phyloP scores from a whole-genome alignment of 2,329 filamentous ascomycete genomes.

The Dryadomyces quercus-mongolicae region DNA sequence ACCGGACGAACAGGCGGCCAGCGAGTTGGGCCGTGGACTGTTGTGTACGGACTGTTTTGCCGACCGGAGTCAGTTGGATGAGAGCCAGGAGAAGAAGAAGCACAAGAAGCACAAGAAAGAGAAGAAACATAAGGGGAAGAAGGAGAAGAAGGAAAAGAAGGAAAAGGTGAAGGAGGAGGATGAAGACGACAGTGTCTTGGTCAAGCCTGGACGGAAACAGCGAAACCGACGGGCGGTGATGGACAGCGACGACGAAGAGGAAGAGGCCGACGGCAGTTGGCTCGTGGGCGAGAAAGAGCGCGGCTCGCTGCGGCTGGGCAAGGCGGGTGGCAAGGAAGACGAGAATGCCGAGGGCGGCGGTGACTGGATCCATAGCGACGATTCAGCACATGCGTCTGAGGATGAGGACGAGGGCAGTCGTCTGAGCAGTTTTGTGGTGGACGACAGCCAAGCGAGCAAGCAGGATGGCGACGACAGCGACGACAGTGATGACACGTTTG shows the following conservation, averaged over 20 bases:
- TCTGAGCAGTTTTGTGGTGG: slow-evolving; percentile 41
- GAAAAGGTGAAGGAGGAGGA: slow-evolving; percentile 25
- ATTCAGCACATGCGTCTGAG: slow-evolving; percentile 47
- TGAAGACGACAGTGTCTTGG: slow-evolving; percentile 4
- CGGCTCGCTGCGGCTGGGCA: slow-evolving; percentile 49
- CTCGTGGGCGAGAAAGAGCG: slow-evolving; percentile 59
- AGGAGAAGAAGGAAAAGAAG: slow-evolving; percentile 20
- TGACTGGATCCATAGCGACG: slow-evolving; percentile 62
- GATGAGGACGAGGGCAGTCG: slow-evolving; percentile 41
- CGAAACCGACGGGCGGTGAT: slow-evolving; percentile 45
- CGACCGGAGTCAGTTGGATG: slow-evolving; percentile 43
- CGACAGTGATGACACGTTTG: slow-evolving; percentile 13
- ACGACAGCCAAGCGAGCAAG: slow-evolving; percentile 27
- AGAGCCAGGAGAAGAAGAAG: slow-evolving; percentile 20
- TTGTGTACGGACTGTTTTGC: slow-evolving; percentile 62
- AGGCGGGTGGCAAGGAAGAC: slow-evolving; percentile 69
- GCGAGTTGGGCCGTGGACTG: slow-evolving; percentile 24
- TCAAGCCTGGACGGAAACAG: slow-evolving; percentile 18
- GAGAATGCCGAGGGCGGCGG: slow-evolving; percentile 66
- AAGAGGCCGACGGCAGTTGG: slow-evolving; percentile 55
- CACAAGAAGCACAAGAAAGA: slow-evolving; percentile 22
- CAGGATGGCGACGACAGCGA: slow-evolving; percentile 12
- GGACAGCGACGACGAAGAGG: slow-evolving; percentile 51
- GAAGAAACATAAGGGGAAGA: slow-evolving; percentile 23
- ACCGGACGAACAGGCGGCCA: slow-evolving; percentile 31